A percentile compares a stretch with the other conserved stretches of the same genome.
phyloP scores from a whole-genome alignment of 768 basidiomycete species.

The Neoboletus subvelutipes region DNA sequence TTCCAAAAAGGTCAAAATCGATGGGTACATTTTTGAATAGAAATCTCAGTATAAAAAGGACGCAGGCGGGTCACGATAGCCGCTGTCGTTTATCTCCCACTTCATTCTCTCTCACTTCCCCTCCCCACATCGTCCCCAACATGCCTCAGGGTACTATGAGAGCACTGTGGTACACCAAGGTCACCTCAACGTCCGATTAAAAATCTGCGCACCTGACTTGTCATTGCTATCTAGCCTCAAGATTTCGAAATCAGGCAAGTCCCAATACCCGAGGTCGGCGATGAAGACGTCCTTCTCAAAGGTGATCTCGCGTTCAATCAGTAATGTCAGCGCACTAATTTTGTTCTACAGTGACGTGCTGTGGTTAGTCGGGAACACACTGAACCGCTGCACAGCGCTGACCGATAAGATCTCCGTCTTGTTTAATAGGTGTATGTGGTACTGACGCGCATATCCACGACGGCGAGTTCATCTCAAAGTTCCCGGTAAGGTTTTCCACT shows the following conservation, averaged over 20 bases:
- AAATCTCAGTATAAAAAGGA: slow-evolving; percentile 24
- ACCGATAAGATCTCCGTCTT: background rate
- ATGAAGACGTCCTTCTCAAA: slow-evolving; percentile 76
- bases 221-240: slow-evolving; percentile 46
- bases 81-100: slow-evolving; percentile 3
- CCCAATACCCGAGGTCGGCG: slow-evolving; percentile 61
- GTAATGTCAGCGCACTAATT: slow-evolving; percentile 1
- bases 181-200: slow-evolving; percentile 26
- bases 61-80: background rate
- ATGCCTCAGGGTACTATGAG: slow-evolving; percentile 70
- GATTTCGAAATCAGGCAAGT: slow-evolving; percentile 68
- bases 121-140: slow-evolving; percentile 6
- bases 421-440: slow-evolving; percentile 49
- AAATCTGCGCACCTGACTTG: slow-evolving; percentile 5
- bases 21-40: slow-evolving; percentile 1
- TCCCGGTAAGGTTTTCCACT: slow-evolving; percentile 39
- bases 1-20: slow-evolving; percentile 20
- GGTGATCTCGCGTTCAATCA: slow-evolving; percentile 37
- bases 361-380: slow-evolving; percentile 34
- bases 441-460: slow-evolving; percentile 67
- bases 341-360: slow-evolving; percentile 37
- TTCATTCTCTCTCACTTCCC: background rate
- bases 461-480: slow-evolving; percentile 64
- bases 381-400: background rate
- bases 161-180: slow-evolving; percentile 71